Evolutionary conservation across 31 red algal species (phyloP).

Genomic region (Odonthalia washingtoniensis): DNA sequence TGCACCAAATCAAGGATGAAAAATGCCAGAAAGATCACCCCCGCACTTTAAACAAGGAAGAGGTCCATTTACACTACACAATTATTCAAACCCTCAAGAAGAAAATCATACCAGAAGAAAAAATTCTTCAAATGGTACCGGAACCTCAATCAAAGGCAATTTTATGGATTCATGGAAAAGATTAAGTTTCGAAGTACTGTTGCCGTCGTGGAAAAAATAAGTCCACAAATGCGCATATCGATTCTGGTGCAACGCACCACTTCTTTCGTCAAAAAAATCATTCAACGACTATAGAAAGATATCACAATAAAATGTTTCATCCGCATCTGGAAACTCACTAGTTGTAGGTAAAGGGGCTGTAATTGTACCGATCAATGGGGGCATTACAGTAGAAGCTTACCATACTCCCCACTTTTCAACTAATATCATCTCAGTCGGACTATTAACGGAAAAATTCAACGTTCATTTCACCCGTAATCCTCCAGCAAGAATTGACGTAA

Average conservation of each 20-base stretch:
- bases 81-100: no score
- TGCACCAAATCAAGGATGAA: background rate
- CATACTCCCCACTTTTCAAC: conserved; percentile 8
- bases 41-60: background rate
- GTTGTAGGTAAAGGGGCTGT: conserved; percentile 41
- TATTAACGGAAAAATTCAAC: conserved; percentile 19
- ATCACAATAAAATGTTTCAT: background rate
- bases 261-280: conserved; percentile 33
- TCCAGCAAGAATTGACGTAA: no score
- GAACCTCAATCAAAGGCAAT: background rate
- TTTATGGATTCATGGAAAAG: background rate
- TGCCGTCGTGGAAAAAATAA: background rate
- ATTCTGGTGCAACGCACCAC: conserved; percentile 45
- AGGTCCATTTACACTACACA: no score
- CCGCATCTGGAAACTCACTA: background rate
- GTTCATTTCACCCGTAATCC: background rate
- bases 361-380: conserved; percentile 3
- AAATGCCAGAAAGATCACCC: background rate
- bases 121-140: background rate
- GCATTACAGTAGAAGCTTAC: background rate
- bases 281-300: conserved; percentile 22
- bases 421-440: background rate
- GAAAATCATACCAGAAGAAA: background rate
- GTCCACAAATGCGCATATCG: background rate
- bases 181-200: background rate